Percentiles rank a stretch among this genome's conserved stretches.
These are phyloP conservation scores for Telfairia occidentalis DNA, from an alignment of 331 rosid species.

Conservation along the genomic window DNA sequence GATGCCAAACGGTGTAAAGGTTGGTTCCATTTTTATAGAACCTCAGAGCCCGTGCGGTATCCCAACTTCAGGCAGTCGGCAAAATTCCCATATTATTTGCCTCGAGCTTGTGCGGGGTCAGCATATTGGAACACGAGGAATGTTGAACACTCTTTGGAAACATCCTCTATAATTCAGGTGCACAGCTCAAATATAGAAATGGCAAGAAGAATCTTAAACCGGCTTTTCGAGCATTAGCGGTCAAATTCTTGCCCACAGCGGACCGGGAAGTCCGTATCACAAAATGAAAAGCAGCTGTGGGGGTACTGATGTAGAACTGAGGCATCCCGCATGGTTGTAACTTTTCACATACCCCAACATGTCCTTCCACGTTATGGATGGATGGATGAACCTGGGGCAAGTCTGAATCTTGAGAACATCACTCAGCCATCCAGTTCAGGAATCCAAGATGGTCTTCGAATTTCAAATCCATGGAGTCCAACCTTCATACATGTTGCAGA, in stretches of 20 bases:
- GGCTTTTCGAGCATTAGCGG: neutral
- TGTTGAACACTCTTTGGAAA: neutral
- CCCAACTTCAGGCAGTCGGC: neutral
- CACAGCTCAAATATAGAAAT: neutral
- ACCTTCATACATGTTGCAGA: conserved; percentile 97
- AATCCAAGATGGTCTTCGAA: conserved; percentile 20
- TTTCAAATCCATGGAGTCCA: conserved; percentile 98
- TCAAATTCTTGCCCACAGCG: neutral
- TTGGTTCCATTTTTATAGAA: neutral
- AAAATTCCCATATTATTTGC: neutral
- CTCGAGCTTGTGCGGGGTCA: neutral
- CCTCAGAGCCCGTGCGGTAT: neutral
- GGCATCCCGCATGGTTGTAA: neutral
- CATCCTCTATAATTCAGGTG: neutral
- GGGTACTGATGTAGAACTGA: neutral
- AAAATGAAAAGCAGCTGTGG: neutral
- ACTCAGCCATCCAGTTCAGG: neutral
- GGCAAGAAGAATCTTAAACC: neutral
- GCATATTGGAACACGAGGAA: neutral
- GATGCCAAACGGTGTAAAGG: neutral
- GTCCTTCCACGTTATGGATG: neutral
- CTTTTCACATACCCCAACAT: neutral
- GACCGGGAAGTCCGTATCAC: neutral
- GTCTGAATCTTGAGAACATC: neutral
- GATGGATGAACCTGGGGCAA: neutral